These are phyloP conservation scores for Mallotus repandus DNA, from an alignment of 441 rosid species.

Conservation along the genomic window DNA sequence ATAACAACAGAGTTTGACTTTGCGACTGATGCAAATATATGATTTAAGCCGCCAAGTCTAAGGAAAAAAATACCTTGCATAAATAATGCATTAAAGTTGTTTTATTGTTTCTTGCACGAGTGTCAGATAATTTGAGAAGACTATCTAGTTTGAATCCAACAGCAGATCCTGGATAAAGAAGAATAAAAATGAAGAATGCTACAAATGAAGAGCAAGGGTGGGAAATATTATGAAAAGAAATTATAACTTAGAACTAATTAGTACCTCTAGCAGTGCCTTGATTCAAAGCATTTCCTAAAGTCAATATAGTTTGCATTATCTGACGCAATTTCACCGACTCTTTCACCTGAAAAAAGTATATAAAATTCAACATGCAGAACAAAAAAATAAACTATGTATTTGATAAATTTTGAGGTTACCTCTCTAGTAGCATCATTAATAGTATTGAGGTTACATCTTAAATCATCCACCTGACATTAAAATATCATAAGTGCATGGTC, in stretches of 20 bases:
- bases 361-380: slow-evolving; percentile 24
- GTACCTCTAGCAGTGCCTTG: slow-evolving; percentile 98
- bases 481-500: slow-evolving; percentile 2
- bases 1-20: background rate
- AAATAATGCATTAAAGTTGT: slow-evolving; percentile 97
- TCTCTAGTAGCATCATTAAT: slow-evolving; percentile 75
- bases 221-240: background rate
- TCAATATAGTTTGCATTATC: slow-evolving; percentile 95
- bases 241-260: slow-evolving; percentile 10
- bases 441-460: slow-evolving; percentile 60
- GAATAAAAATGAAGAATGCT: slow-evolving; percentile 10
- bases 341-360: slow-evolving; percentile 61
- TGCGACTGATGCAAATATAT: background rate
- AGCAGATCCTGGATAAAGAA: slow-evolving; percentile 67
- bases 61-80: slow-evolving; percentile 68
- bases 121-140: slow-evolving; percentile 92
- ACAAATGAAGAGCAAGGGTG: background rate
- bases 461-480: slow-evolving; percentile 69
- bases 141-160: slow-evolving; percentile 97
- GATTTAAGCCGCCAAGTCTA: background rate
- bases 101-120: slow-evolving; percentile 95
- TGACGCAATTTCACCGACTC: slow-evolving; percentile 89
- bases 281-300: slow-evolving; percentile 94
- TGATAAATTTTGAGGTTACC: slow-evolving; percentile 42
- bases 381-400: slow-evolving; percentile 11